phyloP scores from a whole-genome alignment of 2,329 filamentous ascomycete species.

The Talaromyces sp. region DNA sequence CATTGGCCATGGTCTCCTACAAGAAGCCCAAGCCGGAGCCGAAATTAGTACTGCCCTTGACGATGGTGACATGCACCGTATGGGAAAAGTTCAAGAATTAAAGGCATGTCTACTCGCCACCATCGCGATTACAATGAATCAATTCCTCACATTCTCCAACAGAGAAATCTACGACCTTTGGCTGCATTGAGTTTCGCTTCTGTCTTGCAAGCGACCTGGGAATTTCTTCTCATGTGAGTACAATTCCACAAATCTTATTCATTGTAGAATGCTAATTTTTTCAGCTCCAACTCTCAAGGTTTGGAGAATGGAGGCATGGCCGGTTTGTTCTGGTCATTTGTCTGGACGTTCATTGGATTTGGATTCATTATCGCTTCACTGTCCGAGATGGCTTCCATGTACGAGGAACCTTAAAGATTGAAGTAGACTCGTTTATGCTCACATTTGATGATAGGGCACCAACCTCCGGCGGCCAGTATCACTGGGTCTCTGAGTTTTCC shows the following conservation, averaged over 20 bases:
- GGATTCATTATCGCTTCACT: constrained; percentile 59
- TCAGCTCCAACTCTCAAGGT: constrained; percentile 8
- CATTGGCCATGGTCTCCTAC: background rate
- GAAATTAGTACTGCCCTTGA: background rate
- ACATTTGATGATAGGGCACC: constrained; percentile 43
- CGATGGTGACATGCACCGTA: constrained; percentile 28
- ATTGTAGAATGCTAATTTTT: constrained; percentile 11
- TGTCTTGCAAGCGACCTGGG: constrained; percentile 37
- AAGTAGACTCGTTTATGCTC: background rate
- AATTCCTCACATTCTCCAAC: constrained; percentile 6
- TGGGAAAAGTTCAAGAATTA: constrained; percentile 32
- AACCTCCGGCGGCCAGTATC: constrained; percentile 57
- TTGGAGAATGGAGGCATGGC: constrained; percentile 22
- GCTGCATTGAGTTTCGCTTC: constrained; percentile 36
- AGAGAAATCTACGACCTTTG: constrained; percentile 34
- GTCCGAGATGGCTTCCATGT: constrained; percentile 56
- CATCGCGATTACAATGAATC: constrained; percentile 11
- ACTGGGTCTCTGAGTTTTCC: constrained; percentile 57
- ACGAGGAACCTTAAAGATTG: background rate
- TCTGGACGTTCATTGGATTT: constrained; percentile 60
- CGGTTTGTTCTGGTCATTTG: constrained; percentile 31
- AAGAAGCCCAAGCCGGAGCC: background rate
- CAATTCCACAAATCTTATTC: constrained; percentile 18
- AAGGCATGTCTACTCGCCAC: constrained; percentile 17
- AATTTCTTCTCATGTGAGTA: constrained; percentile 33